These are phyloP conservation scores for Platanthera zijinensis DNA, from an alignment of 106 monocot species.

Conservation along the genomic window DNA sequence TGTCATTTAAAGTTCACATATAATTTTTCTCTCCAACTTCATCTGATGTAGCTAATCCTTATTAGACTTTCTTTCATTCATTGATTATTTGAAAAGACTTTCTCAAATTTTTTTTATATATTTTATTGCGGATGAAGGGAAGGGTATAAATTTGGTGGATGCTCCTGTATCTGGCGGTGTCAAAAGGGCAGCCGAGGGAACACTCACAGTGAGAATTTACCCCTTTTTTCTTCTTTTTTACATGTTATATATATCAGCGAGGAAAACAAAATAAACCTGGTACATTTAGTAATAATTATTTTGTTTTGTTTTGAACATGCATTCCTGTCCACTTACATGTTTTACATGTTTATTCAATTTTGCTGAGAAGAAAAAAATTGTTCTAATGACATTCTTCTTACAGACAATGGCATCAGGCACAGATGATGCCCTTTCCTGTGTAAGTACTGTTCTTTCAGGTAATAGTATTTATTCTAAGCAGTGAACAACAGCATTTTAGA, in stretches of 20 bases:
- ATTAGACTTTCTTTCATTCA: not conserved
- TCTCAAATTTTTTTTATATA: not conserved
- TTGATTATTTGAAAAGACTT: not conserved
- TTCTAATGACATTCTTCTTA: slow-evolving; percentile 1
- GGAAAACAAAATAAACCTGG: not conserved
- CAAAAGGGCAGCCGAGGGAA: slow-evolving; percentile 88
- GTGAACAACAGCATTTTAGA: not conserved
- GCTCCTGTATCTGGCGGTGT: slow-evolving; percentile 98
- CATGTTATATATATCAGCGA: not conserved
- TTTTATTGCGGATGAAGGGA: slow-evolving; percentile 43
- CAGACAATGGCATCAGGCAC: slow-evolving; percentile 93
- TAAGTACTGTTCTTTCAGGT: slow-evolving; percentile 77
- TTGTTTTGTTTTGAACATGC: not conserved
- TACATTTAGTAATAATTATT: not conserved
- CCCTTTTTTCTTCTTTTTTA: too few relatives aligned
- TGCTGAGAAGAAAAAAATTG: not conserved
- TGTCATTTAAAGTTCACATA: not conserved
- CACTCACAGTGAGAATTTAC: slow-evolving; percentile 63
- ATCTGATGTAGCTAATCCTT: not conserved
- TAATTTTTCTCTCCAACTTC: not conserved
- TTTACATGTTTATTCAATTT: slow-evolving; percentile 1
- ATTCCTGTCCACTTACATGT: not conserved
- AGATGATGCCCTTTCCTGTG: slow-evolving; percentile 55
- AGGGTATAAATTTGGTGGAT: slow-evolving; percentile 71
- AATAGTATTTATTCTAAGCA: slow-evolving; percentile 9